These are phyloP conservation scores for Purshia tridentata DNA, from an alignment of 306 rosid genomes.

Conservation along the genomic window DNA sequence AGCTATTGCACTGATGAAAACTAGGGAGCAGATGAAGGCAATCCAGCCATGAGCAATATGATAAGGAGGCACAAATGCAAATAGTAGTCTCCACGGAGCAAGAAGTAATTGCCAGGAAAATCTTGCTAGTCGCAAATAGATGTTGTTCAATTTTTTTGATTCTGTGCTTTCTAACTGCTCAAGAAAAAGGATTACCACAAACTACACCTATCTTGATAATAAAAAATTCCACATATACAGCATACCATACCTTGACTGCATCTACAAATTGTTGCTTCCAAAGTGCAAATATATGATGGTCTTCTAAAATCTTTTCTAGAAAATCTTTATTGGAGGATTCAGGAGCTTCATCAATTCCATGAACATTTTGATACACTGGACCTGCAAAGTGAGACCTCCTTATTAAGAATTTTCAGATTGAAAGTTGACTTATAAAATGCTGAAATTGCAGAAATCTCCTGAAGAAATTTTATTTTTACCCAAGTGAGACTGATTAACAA, in stretches of 20 bases:
- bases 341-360: slow-evolving; percentile 38
- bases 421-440: not conserved
- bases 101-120: slow-evolving; percentile 62
- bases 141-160: slow-evolving; percentile 47
- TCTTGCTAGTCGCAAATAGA: slow-evolving; percentile 42
- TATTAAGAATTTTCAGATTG: not conserved
- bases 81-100: slow-evolving; percentile 80
- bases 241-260: slow-evolving; percentile 57
- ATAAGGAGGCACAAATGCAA: slow-evolving; percentile 88
- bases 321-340: slow-evolving; percentile 37
- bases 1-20: slow-evolving; percentile 90
- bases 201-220: not conserved
- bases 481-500: not conserved
- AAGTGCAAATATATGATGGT: slow-evolving; percentile 39
- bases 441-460: not conserved
- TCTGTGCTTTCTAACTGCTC: slow-evolving; percentile 64
- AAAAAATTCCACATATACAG: not conserved
- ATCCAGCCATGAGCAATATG: slow-evolving; percentile 92
- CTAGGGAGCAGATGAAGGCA: slow-evolving; percentile 74
- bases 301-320: slow-evolving; percentile 35
- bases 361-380: slow-evolving; percentile 43
- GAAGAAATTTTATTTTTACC: not conserved
- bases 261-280: slow-evolving; percentile 84
- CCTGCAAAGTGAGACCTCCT: slow-evolving; percentile 33
- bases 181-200: slow-evolving; percentile 8